Base-by-base conservation (phyloP, 2,329 filamentous ascomycete species). In the Myriosclerotinia curreyana region DNA sequence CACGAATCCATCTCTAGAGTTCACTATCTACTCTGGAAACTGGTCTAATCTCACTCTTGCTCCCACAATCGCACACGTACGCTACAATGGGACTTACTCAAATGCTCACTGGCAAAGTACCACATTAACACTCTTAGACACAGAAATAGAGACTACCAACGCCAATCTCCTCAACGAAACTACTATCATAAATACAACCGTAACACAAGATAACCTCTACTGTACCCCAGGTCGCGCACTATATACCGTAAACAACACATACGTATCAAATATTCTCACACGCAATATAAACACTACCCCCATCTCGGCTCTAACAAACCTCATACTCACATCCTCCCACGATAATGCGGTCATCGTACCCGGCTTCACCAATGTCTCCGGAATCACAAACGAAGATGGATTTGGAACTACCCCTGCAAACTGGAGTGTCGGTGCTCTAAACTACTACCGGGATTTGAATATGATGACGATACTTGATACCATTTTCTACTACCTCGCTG, bases 171-270 rank as follows among this genome's bases (percentile, higher is more conserved):
- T 7, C 54, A 46, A 46, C n/a, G 5, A 9, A 46, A 44, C 25
- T 17, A n/a, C 11, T 11, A 46, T 17, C 6, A 15, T 46, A 11
- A 56, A 56, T 25, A 56, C 40, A 56, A 44, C 54, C 20, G 34
- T 34, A 11, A 56, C 28, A 28, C 52, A 64, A 49, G 51, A 68
- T 38, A 67, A 56, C 3, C 53, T 64, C 14, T 56, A 50, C n/a
- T 71, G 69, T 17, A 42, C 52, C 12, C 65, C 68, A 5, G 64
- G 55, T 2, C 60, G 70, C 40, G 70, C 69, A 22, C 55, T 60
- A 1, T 70, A 62, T 44, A 67, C 67, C 1, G 51, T 71, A 22
- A 66, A 64, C 38, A 64, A 68, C 34, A 67, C 44, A 0, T 71
- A 67, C n/a, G 38, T 48, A 0, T 67, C 68, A 46, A 70, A 67